Base-by-base conservation (phyloP, 495 filamentous ascomycete species). In the Parathielavia hyrcaniae region DNA sequence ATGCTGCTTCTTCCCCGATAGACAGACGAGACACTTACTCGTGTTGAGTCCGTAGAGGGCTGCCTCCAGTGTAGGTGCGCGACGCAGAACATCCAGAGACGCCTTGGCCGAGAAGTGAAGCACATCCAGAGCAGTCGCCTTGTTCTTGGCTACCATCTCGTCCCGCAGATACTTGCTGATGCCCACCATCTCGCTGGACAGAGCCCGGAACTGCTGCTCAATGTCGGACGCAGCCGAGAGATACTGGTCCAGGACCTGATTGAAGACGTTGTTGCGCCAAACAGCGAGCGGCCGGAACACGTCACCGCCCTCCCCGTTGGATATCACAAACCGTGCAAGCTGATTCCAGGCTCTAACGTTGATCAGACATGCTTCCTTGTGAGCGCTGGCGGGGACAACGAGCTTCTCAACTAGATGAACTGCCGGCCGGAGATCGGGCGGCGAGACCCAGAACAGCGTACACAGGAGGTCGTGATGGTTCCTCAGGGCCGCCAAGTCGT, bases 391-490 rank as follows among this genome's bases (percentile, higher is more conserved):
- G 20, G 91, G 84, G 55, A 86, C 73, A n/a, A 97, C 87, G 0
- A 97, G 80, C 59, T 87, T 80, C 51, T 84, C 84, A 16, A 98
- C 83, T 14, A 86, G 76, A 54, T 85, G 79, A 7, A 91, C 61
- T 32, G 83, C 80, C 26, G 89, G 90, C 26, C 91, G 79, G 50
- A 82, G 80, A 19, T 78, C 77, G 19, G 84, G 73, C 34, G 92
- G 91, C 17, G 90, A 86, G 12, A 81, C 86, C 84, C 85, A 96
- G 71, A 90, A 96, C 35, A 98, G 77, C 3, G 88, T 92, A 61
- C 86, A 90, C 2, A 98, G 81, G 46, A 98, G 80, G 67, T 97
- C 90, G 65, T 96, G 90, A 61, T 98, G 92, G 65, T 97, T 98
- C 58, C 90, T 81, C 38, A 97, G 73, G 0, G 91, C 86, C 22